Conservation (phyloP, 306 rosid genomes). For the Quercus wislizeni region DNA sequence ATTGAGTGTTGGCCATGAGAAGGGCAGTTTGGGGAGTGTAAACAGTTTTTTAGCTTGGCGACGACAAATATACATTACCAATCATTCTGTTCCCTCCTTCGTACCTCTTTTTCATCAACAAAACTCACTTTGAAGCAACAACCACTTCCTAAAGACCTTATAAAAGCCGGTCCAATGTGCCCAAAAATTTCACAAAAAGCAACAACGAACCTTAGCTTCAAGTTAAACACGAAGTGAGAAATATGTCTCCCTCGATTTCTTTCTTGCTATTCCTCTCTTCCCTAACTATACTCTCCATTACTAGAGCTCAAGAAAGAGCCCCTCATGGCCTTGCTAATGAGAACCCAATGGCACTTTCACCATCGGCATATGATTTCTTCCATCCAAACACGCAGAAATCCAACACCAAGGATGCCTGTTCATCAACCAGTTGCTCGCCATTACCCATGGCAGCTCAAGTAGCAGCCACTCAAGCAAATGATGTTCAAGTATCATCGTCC, state of each 20-base stretch:
- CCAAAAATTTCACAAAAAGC: conserved; percentile 33
- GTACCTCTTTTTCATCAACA: conserved; percentile 38
- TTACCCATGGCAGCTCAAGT: conserved; percentile 73
- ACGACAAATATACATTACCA: conserved; percentile 21
- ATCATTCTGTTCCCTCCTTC: conserved; percentile 61
- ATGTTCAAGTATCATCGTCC: conserved; percentile 32
- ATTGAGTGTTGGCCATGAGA: neutral
- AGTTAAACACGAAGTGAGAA: conserved; percentile 20
- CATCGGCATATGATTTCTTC: conserved; percentile 79
- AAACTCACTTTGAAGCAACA: conserved; percentile 61
- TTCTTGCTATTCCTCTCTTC: conserved; percentile 43
- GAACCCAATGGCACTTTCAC: conserved; percentile 58
- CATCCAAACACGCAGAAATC: conserved; percentile 57
- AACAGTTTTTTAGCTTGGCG: neutral
- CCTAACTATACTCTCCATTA: conserved; percentile 40
- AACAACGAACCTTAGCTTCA: conserved; percentile 12
- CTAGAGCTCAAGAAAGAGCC: conserved; percentile 68
- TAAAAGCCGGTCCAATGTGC: conserved; percentile 44
- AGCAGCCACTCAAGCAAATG: conserved; percentile 51
- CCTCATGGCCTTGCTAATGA: conserved; percentile 76
- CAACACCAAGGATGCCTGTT: conserved; percentile 45
- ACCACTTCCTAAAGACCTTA: conserved; percentile 45
- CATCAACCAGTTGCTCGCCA: conserved; percentile 62
- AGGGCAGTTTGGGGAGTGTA: conserved; percentile 23
- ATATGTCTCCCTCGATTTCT: conserved; percentile 36